Base-by-base conservation (phyloP, 352 stramenopile genomes). In the Globisporangium iwayamae region DNA sequence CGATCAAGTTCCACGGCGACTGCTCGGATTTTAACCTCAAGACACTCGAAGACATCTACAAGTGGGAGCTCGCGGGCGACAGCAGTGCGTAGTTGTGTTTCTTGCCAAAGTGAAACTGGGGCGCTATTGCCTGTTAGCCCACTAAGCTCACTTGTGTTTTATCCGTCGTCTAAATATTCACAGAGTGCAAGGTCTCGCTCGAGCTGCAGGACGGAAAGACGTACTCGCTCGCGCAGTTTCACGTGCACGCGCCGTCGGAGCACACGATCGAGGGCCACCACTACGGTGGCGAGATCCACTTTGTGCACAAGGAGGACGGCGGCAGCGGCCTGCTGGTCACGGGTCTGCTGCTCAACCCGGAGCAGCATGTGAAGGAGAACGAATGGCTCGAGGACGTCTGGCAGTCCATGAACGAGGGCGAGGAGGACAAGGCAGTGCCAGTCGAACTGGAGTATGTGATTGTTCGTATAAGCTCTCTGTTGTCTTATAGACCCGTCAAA, bases 31-130 rank as follows among this genome's bases (percentile, higher is more conserved):
- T 85, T 51, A 81, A 75, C 43, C 45, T 90, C 16, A 81, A 79
- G 62, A 83, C 75, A 10, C 78, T 88, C 41, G 76, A 83, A 32
- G 76, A 90, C 28, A 25, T 90, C 36, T 85, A 76, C 76, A 87
- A 85, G 69, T 87, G 78, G 78, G 71, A 83, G 66, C 71, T 87
- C 38, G 51, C 63, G 14, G 70, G 57, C 52, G 56, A 81, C 30
- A 75, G 67, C 18, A 62, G 81, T 87, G 52, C 60, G 56, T 59
- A 22, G 45, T 18, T 51, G 13, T 2, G 13, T 18, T 60, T 13
- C 20, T 20, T 20, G 9, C 10, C 10, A 7, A 54, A 4, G 41
- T 30, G 22, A 54, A 10, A 18, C 6, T 46, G 25, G n/a, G 13
- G 10, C 6, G 14, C 11, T 3, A 28, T 11, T 20, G 13, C 18